Base-by-base conservation (phyloP, 768 basidiomycete species). In the Amanita rubescens region DNA sequence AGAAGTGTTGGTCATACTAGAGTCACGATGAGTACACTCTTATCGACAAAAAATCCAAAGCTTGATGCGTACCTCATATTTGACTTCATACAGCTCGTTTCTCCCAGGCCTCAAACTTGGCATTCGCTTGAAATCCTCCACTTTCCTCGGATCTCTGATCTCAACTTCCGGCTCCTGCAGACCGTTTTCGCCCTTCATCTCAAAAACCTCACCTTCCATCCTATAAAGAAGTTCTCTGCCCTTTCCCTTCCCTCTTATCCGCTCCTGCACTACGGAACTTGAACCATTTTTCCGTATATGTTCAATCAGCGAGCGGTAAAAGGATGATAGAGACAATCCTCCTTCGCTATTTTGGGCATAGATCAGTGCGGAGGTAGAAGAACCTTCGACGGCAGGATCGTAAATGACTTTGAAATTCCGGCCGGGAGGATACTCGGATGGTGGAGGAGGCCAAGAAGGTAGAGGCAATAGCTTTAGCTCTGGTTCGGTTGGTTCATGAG, bases 1-100 rank as follows among this genome's bases (percentile, higher is more conserved):
- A 1, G 91, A n/a, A 89, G 60, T 87, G 72, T 20, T 70, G 69
- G 65, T 94, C 92, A 72, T 86, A 82, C 91, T 95, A 65, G 17
- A 55, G 35, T 38, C 7, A 37, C 14, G 12, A 37, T 39, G 22
- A 27, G 39, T 32, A 47, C 55, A 30, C 42, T 14, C 24, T 17
- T 43, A 37, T 32, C 32, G 11, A 35, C n/a, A 25, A n/a, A 45
- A 35, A 46, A 24, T 34, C 27, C 27, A 52, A 56, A 38, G 57
- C 22, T 15, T 44, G 54, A 39, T 47, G 57, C 64, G 22, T 49
- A 85, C 85, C 75, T 84, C 79, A 55, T 83, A 87, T 49, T 72
- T 71, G 43, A 73, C 54, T 48, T 73, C 70, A 20, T 75, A 57
- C 50, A 87, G 73, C 43, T 75, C 62, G 20, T 58, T 64, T 54